Percentiles rank a stretch among this genome's conserved stretches.
phyloP scores from a whole-genome alignment of 2,329 filamentous ascomycete genomes.

The Thelonectria rubi region DNA sequence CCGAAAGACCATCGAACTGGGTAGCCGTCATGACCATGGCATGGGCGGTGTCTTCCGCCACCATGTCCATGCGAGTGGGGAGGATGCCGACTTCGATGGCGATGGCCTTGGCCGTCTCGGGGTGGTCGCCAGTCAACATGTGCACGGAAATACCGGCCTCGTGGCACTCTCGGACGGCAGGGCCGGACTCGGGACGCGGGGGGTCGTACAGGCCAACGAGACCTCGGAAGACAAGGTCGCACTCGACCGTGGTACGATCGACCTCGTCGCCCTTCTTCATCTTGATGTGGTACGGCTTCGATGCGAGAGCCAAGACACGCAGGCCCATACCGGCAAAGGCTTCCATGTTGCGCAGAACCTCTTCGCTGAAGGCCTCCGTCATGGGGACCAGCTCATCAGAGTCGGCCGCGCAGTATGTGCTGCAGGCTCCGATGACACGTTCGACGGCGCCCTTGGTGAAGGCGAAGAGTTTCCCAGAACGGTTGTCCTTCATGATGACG shows the following conservation, averaged over 20 bases:
- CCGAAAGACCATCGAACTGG: slow-evolving; percentile 66
- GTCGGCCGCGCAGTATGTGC: slow-evolving; percentile 63
- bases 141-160: slow-evolving; percentile 71
- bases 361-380: slow-evolving; percentile 54
- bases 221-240: slow-evolving; percentile 51
- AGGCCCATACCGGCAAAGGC: slow-evolving; percentile 71
- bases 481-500: slow-evolving; percentile 65
- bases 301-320: slow-evolving; percentile 72
- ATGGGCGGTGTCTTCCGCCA: slow-evolving; percentile 65
- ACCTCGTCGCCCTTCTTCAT: slow-evolving; percentile 52
- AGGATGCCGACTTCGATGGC: slow-evolving; percentile 57
- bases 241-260: slow-evolving; percentile 64
- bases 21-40: slow-evolving; percentile 68
- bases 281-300: slow-evolving; percentile 50
- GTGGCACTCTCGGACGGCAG: slow-evolving; percentile 69
- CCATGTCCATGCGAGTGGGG: slow-evolving; percentile 57
- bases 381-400: slow-evolving; percentile 56
- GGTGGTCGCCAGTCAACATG: slow-evolving; percentile 64
- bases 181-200: slow-evolving; percentile 65
- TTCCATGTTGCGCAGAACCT: slow-evolving; percentile 75
- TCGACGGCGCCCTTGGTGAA: slow-evolving; percentile 77
- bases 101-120: slow-evolving; percentile 52
- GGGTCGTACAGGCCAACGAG: slow-evolving; percentile 73
- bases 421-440: slow-evolving; percentile 59
- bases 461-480: slow-evolving; percentile 54